Conservation (phyloP, 148 eudicot genomes). For the Chenopodium suecicum region DNA sequence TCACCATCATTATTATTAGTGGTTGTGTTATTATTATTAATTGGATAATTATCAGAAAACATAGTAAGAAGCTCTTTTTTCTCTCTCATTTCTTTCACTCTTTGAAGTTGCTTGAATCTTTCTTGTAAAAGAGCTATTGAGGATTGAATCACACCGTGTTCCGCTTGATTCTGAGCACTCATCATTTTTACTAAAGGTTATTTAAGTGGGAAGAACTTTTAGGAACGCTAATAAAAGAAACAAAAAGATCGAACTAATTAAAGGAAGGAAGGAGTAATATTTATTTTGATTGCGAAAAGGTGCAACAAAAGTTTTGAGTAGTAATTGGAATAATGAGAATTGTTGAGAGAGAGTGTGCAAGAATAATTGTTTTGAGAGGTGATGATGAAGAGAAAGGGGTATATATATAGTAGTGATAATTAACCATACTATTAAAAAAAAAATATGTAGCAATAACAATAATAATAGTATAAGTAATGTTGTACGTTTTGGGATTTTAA, state of each 20-base stretch:
- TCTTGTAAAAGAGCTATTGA: slow-evolving; percentile 72
- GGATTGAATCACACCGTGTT: slow-evolving; percentile 43
- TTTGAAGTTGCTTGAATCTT: slow-evolving; percentile 68
- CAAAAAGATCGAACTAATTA: too few species aligned
- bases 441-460: background rate
- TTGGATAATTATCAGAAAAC: slow-evolving; percentile 17
- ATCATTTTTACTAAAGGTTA: slow-evolving; percentile 5
- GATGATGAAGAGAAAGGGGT: background rate
- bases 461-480: background rate
- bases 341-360: background rate
- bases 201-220: too few species aligned
- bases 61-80: slow-evolving; percentile 48
- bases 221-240: too few species aligned
- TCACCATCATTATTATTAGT: background rate
- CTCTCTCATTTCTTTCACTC: slow-evolving; percentile 71
- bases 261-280: too few species aligned
- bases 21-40: background rate
- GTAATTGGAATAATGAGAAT: background rate
- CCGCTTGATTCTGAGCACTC: slow-evolving; percentile 33
- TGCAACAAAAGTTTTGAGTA: too few species aligned
- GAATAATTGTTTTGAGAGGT: too few species aligned
- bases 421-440: background rate
- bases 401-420: slow-evolving; percentile 15
- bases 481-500: background rate
- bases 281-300: too few species aligned